phyloP scores from a whole-genome alignment of 306 rosid species.

The Dicorynia guianensis region DNA sequence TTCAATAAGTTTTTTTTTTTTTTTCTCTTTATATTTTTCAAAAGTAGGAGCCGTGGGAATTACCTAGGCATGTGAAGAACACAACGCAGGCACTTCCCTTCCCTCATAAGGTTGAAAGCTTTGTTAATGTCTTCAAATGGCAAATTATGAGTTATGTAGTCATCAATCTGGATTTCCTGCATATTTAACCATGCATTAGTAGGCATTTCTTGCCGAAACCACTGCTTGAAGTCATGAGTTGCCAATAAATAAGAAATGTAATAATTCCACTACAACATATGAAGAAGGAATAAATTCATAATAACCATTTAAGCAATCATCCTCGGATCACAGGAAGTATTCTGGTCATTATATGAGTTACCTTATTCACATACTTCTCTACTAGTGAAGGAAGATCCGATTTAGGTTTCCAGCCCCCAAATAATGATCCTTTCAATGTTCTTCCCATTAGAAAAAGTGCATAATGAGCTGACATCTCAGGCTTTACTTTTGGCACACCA shows the following conservation, averaged over 20 bases:
- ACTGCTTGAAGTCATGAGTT: not conserved
- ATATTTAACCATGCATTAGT: slow-evolving; percentile 13
- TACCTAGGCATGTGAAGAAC: slow-evolving; percentile 77
- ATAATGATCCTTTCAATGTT: slow-evolving; percentile 86
- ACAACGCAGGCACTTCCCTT: slow-evolving; percentile 89
- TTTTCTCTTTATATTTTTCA: not conserved
- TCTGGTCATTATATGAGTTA: slow-evolving; percentile 32
- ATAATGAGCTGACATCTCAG: slow-evolving; percentile 86
- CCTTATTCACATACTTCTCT: slow-evolving; percentile 87
- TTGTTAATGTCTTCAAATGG: slow-evolving; percentile 74
- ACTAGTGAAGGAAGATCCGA: slow-evolving; percentile 88
- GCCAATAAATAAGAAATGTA: not conserved
- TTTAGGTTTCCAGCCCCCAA: slow-evolving; percentile 99
- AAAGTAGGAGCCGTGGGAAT: slow-evolving; percentile 20
- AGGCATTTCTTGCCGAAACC: not conserved
- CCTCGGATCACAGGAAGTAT: slow-evolving; percentile 10
- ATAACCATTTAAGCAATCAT: not conserved
- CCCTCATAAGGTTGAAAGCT: slow-evolving; percentile 88
- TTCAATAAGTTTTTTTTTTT: not conserved
- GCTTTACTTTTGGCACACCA: slow-evolving; percentile 89
- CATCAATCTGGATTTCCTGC: slow-evolving; percentile 92
- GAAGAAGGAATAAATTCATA: not conserved
- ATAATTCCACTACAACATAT: not conserved
- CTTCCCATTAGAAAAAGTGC: slow-evolving; percentile 73
- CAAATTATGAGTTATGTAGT: slow-evolving; percentile 80